Conservation (phyloP, 805 yeast species). For the Metschnikowia matae region DNA sequence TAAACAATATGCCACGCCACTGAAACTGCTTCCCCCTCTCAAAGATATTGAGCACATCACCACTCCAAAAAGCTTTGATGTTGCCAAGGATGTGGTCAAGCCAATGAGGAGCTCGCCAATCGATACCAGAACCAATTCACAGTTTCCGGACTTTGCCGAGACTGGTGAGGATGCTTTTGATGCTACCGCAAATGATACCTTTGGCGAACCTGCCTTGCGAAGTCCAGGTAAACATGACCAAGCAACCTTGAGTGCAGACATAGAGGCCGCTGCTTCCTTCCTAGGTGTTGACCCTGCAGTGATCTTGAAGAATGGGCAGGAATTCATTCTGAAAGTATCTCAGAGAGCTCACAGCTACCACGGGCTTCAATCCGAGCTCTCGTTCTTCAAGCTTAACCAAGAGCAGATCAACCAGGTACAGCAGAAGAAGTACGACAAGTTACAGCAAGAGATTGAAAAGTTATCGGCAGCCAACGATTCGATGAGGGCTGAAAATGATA, state of each 20-base stretch:
- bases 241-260: conserved; percentile 10
- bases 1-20: conserved; percentile 34
- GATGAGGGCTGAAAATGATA: conserved; percentile 18
- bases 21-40: conserved; percentile 38
- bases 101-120: conserved; percentile 23
- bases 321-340: conserved; percentile 20
- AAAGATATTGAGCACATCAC: conserved; percentile 40
- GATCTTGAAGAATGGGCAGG: conserved; percentile 10
- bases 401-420: conserved; percentile 31
- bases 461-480: conserved; percentile 22
- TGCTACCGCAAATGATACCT: conserved; percentile 16
- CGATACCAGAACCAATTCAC: conserved; percentile 8
- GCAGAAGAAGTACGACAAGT: conserved; percentile 19
- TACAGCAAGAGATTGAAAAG: conserved; percentile 19
- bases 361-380: conserved; percentile 28
- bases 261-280: conserved; percentile 24
- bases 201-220: conserved; percentile 9
- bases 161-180: conserved; percentile 16
- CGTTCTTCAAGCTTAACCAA: conserved; percentile 31
- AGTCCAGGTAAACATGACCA: conserved; percentile 1
- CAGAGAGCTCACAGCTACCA: conserved; percentile 26
- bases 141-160: conserved; percentile 12
- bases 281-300: conserved; percentile 23
- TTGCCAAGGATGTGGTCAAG: conserved; percentile 31
- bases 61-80: conserved; percentile 40